These are phyloP conservation scores for Penicillium frequentans DNA, from an alignment of 2,329 filamentous ascomycete species.

Conservation along the genomic window DNA sequence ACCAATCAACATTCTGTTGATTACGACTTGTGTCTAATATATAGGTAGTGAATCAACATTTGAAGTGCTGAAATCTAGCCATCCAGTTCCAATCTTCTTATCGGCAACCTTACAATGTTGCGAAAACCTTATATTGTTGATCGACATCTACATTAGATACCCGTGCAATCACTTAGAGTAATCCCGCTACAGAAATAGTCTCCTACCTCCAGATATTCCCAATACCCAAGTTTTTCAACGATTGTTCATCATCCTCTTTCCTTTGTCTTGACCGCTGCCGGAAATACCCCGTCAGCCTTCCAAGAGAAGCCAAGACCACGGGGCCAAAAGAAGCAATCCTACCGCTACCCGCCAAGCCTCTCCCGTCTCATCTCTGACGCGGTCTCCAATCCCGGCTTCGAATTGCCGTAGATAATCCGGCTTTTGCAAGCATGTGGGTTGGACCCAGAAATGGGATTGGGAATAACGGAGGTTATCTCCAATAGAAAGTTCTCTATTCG, in stretches of 20 bases:
- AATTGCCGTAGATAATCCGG: conserved; percentile 1
- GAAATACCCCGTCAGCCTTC: not conserved
- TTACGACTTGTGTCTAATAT: not conserved
- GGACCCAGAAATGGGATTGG: not conserved
- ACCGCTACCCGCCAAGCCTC: not conserved
- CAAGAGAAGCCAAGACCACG: not conserved
- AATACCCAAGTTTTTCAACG: no score
- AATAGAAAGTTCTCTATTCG: not conserved
- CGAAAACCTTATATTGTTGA: no score
- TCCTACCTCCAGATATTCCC: not conserved
- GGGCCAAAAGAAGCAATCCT: not conserved
- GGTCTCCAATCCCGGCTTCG: not conserved
- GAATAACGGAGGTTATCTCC: not conserved
- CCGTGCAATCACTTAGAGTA: no score
- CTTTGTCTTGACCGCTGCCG: not conserved
- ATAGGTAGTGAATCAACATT: no score
- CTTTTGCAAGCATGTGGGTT: not conserved
- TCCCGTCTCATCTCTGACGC: not conserved
- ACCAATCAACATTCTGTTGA: not conserved
- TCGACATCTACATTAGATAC: no score
- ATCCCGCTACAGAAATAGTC: not conserved
- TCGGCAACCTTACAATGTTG: no score
- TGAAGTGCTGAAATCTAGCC: no score
- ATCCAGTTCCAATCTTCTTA: no score
- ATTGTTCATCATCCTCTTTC: not conserved